Percentiles rank a stretch among this genome's conserved stretches.
phyloP scores from a whole-genome alignment of 208 protist genomes.

The Balamuthia mandrillaris region DNA sequence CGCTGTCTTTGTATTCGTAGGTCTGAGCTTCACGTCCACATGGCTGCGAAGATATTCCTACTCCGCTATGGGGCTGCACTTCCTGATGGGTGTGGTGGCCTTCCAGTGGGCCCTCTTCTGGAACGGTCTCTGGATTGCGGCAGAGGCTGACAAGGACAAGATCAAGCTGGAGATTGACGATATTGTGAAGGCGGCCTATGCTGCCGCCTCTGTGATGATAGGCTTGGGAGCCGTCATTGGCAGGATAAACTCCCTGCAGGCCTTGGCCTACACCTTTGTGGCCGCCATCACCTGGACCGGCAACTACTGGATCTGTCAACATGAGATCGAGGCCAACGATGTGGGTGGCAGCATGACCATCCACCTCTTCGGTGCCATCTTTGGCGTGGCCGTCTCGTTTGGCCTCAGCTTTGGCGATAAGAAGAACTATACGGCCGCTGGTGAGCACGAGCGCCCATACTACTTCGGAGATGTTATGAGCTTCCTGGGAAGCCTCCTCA shows the following conservation, averaged over 20 bases:
- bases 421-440: neutral
- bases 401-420: slow-evolving; percentile 16
- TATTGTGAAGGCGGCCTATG: neutral
- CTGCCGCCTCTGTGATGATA: neutral
- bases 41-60: neutral
- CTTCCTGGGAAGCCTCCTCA: slow-evolving; percentile 70
- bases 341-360: slow-evolving; percentile 72
- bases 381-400: slow-evolving; percentile 57
- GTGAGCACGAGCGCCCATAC: slow-evolving; percentile 40
- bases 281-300: slow-evolving; percentile 58
- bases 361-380: slow-evolving; percentile 73
- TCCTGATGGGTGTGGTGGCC: neutral
- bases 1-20: neutral
- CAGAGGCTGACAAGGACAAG: neutral
- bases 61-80: neutral
- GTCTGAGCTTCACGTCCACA: neutral
- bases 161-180: neutral
- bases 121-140: neutral
- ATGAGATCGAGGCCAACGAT: slow-evolving; percentile 56
- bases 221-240: slow-evolving; percentile 63
- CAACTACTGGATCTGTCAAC: slow-evolving; percentile 56
- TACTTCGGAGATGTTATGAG: slow-evolving; percentile 61
- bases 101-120: slow-evolving; percentile 18
- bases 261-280: slow-evolving; percentile 57
- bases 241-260: slow-evolving; percentile 57